Conservation (phyloP, 495 filamentous ascomycete species). For the Penicillium tannophilum region DNA sequence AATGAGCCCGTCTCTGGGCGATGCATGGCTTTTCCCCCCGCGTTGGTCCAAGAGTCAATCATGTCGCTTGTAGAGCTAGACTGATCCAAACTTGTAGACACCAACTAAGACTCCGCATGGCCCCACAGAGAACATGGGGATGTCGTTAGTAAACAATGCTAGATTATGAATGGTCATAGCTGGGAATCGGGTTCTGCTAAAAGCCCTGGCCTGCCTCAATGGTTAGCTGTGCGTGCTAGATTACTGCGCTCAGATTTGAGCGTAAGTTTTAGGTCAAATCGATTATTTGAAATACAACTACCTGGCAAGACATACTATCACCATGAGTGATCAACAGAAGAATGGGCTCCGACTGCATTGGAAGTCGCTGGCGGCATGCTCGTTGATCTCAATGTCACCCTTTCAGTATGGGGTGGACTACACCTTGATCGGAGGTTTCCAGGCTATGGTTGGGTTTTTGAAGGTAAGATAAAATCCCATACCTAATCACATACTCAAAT, state of each 20-base stretch:
- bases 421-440: conserved; percentile 60
- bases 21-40: conserved; percentile 11
- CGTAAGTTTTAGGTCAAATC: not conserved
- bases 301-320: not conserved
- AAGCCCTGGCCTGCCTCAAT: not conserved
- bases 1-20: not conserved
- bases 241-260: not conserved
- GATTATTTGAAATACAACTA: not conserved
- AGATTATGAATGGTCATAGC: not conserved
- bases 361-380: conserved; percentile 25
- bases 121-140: conserved; percentile 17
- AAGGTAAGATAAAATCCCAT: conserved; percentile 27
- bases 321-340: conserved; percentile 14
- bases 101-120: conserved; percentile 16
- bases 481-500: not conserved
- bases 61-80: conserved; percentile 4
- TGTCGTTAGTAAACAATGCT: not conserved
- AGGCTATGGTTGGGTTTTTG: conserved; percentile 65
- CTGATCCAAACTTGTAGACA: conserved; percentile 2
- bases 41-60: conserved; percentile 9
- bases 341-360: conserved; percentile 24
- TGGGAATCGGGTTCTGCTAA: not conserved
- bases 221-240: not conserved
- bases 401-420: conserved; percentile 69
- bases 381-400: conserved; percentile 33